Conservation (phyloP, 169 alveolate species). For the Condylostoma magnum region DNA sequence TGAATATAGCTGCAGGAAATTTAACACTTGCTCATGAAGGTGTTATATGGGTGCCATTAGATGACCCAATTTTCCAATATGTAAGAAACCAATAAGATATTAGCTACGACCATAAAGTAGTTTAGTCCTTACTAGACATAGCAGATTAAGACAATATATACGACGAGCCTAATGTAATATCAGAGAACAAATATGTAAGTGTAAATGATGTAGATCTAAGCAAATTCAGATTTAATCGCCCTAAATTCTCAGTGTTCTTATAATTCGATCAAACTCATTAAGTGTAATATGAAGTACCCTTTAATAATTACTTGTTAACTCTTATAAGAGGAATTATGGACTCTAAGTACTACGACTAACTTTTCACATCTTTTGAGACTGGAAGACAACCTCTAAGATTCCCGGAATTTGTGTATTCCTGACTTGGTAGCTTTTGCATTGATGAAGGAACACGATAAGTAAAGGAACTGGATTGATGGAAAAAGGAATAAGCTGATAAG, state of each 20-base stretch:
- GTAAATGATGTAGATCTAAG: not conserved
- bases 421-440: slow-evolving; percentile 50
- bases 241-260: slow-evolving; percentile 6
- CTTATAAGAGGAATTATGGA: slow-evolving; percentile 52
- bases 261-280: not conserved
- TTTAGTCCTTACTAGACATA: no score
- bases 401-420: slow-evolving; percentile 54
- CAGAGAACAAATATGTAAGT: not conserved
- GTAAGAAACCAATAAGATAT: not conserved
- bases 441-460: slow-evolving; percentile 37
- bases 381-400: slow-evolving; percentile 21
- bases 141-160: no score
- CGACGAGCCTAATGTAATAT: not conserved
- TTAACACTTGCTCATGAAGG: not conserved
- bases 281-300: slow-evolving; percentile 37
- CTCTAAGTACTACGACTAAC: slow-evolving; percentile 51
- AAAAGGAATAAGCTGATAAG: slow-evolving; percentile 38
- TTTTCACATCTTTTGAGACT: slow-evolving; percentile 18
- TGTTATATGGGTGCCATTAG: slow-evolving; percentile 14
- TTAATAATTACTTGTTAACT: slow-evolving; percentile 40
- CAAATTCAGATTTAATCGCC: not conserved
- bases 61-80: slow-evolving; percentile 5
- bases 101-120: not conserved
- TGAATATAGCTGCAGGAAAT: slow-evolving; percentile 4
- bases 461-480: slow-evolving; percentile 38